Percentiles rank a stretch among this genome's conserved stretches.
Conservation (phyloP, 2,329 filamentous ascomycete genomes). For the Diaporthe sp. region DNA sequence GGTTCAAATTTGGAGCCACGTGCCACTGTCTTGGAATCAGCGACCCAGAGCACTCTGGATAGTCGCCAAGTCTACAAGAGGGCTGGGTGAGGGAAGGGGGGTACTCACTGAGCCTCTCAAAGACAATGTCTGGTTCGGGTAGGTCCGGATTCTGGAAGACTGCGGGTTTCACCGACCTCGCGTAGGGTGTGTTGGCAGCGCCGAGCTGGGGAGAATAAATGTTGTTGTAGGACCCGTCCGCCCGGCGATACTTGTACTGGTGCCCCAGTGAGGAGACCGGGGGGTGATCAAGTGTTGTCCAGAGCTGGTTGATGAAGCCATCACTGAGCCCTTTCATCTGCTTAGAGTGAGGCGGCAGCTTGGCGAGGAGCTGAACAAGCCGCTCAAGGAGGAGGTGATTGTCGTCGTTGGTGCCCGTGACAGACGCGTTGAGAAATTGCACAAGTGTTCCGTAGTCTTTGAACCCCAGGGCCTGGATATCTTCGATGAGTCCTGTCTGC, state of each 20-base stretch:
- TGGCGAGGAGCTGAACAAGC: constrained; percentile 45
- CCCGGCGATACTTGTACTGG: constrained; percentile 49
- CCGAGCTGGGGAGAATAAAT: constrained; percentile 74
- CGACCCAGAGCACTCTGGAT: no score
- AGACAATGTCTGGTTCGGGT: constrained; percentile 73
- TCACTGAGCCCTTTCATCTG: constrained; percentile 43
- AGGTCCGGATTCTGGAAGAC: constrained; percentile 72
- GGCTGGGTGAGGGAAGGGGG: no score
- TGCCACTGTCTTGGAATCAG: constrained; percentile 56
- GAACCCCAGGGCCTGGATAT: constrained; percentile 48
- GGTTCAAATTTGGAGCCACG: constrained; percentile 72
- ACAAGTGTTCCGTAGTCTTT: constrained; percentile 47
- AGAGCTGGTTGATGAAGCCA: constrained; percentile 34
- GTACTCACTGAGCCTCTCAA: constrained; percentile 68
- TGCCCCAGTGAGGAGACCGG: not conserved
- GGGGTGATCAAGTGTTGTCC: constrained; percentile 25
- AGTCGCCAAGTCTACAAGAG: not conserved
- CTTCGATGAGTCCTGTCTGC: constrained; percentile 34
- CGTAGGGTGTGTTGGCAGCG: constrained; percentile 76
- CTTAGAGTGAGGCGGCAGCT: constrained; percentile 47
- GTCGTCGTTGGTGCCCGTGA: constrained; percentile 40
- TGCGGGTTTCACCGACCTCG: constrained; percentile 72
- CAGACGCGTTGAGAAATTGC: constrained; percentile 37
- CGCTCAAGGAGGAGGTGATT: constrained; percentile 39
- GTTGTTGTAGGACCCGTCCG: constrained; percentile 66